phyloP scores from a whole-genome alignment of 192 early-diverging fungal species.

The Gaertneriomyces semiglobifer region DNA sequence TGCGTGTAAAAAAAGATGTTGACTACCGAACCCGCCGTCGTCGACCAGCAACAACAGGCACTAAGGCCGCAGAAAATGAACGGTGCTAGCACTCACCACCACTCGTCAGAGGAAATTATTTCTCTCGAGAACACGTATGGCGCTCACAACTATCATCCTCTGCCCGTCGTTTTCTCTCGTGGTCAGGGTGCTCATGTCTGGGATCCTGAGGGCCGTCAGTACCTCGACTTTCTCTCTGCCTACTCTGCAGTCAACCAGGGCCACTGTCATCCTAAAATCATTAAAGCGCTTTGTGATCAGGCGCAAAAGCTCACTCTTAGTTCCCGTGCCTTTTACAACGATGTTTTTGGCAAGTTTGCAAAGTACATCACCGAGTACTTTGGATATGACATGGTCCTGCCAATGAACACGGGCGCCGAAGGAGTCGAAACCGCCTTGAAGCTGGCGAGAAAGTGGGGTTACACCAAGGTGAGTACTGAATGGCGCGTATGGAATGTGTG shows the following conservation, averaged over 20 bases:
- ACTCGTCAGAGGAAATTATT: constrained; percentile 30
- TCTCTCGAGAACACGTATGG: constrained; percentile 80
- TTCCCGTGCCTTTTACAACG: constrained; percentile 97
- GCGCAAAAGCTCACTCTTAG: constrained; percentile 77
- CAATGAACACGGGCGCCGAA: constrained; percentile 99
- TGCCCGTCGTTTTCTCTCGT: constrained; percentile 86
- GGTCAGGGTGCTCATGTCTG: constrained; percentile 88
- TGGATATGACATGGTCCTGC: constrained; percentile 95
- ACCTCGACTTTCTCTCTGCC: constrained; percentile 85
- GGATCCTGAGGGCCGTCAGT: constrained; percentile 86
- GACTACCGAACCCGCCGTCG: no score
- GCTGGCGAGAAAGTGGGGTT: constrained; percentile 95
- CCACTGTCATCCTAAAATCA: constrained; percentile 94
- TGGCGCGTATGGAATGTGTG: no score
- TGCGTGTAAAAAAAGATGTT: no score
- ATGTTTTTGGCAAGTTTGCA: constrained; percentile 84
- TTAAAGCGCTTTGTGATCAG: constrained; percentile 86
- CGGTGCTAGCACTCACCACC: constrained; percentile 2
- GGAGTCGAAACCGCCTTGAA: constrained; percentile 99
- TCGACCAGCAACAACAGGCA: no score
- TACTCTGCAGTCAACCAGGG: constrained; percentile 85
- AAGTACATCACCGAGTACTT: constrained; percentile 92
- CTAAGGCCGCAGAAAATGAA: no score
- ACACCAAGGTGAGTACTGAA: constrained; percentile 50
- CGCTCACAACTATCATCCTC: constrained; percentile 98